Conservation (phyloP, 2,329 filamentous ascomycete species). For the Aureobasidium namibiae region DNA sequence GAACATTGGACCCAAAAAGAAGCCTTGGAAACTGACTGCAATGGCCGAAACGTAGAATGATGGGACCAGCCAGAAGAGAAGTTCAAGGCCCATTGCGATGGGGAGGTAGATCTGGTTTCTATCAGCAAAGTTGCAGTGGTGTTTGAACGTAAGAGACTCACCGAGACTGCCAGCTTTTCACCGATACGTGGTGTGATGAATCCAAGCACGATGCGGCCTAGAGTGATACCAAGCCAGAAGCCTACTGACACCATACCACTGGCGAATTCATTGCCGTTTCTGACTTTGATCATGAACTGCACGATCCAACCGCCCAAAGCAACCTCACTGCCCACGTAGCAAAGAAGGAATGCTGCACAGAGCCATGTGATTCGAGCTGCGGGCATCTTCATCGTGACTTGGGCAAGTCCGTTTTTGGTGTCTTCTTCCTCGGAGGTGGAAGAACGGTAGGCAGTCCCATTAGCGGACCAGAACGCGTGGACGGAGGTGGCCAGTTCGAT, state of each 20-base stretch:
- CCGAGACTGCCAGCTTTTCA: constrained; percentile 52
- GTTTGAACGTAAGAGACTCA: constrained; percentile 20
- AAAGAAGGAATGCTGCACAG: constrained; percentile 62
- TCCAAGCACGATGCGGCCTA: constrained; percentile 63
- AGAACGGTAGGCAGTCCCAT: constrained; percentile 48
- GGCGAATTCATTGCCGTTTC: background rate
- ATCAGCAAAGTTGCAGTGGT: background rate
- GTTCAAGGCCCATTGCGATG: constrained; percentile 53
- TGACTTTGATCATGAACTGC: background rate
- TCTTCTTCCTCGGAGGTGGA: constrained; percentile 29
- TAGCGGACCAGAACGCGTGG: constrained; percentile 59
- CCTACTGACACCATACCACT: constrained; percentile 30
- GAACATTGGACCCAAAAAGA: constrained; percentile 74
- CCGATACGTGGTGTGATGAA: constrained; percentile 68
- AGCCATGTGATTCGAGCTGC: constrained; percentile 58
- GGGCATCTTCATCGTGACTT: constrained; percentile 33
- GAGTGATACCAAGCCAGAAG: constrained; percentile 76
- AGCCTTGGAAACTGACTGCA: constrained; percentile 63
- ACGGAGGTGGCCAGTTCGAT: constrained; percentile 48
- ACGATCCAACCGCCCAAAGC: constrained; percentile 61
- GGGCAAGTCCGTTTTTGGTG: background rate
- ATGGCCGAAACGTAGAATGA: constrained; percentile 65
- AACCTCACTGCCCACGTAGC: constrained; percentile 73
- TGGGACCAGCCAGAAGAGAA: constrained; percentile 76
- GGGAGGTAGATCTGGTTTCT: constrained; percentile 50